Evolutionary conservation across 805 yeast species (phyloP).

Genomic region (Cyberlindnera lachancei): DNA sequence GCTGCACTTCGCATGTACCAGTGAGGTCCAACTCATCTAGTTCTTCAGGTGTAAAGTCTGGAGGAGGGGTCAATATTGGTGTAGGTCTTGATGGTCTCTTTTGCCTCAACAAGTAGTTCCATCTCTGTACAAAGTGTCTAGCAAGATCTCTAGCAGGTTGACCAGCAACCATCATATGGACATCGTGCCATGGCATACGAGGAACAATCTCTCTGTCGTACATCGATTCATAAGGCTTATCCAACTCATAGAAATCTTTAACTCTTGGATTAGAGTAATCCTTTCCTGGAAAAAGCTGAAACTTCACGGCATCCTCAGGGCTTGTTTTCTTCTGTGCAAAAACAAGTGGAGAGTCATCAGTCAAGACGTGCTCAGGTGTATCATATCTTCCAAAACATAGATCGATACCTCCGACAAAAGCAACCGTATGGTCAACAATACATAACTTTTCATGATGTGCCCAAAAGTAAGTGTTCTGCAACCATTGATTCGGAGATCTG

Average conservation of each 20-base stretch:
- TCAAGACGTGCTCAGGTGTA: constrained; percentile 88
- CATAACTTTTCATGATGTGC: constrained; percentile 96
- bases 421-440: constrained; percentile 78
- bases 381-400: constrained; percentile 94
- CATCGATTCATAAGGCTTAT: constrained; percentile 86
- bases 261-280: constrained; percentile 96
- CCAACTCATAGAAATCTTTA: constrained; percentile 73
- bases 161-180: constrained; percentile 92
- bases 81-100: constrained; percentile 93
- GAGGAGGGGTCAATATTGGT: constrained; percentile 87
- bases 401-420: constrained; percentile 93
- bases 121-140: constrained; percentile 93
- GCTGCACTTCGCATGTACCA: constrained; percentile 90
- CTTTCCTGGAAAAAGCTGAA: constrained; percentile 84
- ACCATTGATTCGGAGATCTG: constrained; percentile 90
- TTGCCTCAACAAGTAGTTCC: constrained; percentile 91
- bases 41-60: constrained; percentile 74
- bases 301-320: constrained; percentile 35
- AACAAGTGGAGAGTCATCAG: constrained; percentile 54
- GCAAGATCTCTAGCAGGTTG: constrained; percentile 89
- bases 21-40: constrained; percentile 44
- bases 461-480: constrained; percentile 94
- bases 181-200: constrained; percentile 99
- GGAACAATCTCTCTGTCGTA: constrained; percentile 76
- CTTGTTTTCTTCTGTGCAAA: constrained; percentile 25